Evolutionary conservation across 2,329 filamentous ascomycete species (phyloP), one percentile per base, ranked within the genome.

Genomic region (Neofusicoccum kwambonambiense): DNA sequence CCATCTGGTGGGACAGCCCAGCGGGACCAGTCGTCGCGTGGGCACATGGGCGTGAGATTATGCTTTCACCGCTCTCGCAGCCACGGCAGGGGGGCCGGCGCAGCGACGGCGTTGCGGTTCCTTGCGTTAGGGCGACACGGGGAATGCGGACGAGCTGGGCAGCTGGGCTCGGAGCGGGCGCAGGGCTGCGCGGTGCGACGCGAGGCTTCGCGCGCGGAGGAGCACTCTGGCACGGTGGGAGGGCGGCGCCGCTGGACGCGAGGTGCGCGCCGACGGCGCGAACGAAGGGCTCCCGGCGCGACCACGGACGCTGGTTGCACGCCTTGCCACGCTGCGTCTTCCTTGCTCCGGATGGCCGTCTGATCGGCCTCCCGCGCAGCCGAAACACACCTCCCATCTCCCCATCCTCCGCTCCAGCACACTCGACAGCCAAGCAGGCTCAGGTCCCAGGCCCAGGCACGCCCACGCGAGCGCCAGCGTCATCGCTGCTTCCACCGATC

Each of bases 41-140:
- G 52, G 52, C 51, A 54, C 19, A 42, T 56, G 52, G 52, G 34
- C 12, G 13, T 31, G 52, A 41, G 35, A 56, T 56, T 56, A 56
- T 56, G 37, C 52, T 56, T 60, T 60, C 56, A 60, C 56, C 56
- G 56, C 56, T 60, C 41, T 56, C 52, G 37, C 37, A 5, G 52
- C 52, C 35, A 22, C 42, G 22, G 31, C 62, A 64, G 62, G 62
- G 62, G 42, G 22, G 31, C n/a, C 31, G 45, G 57, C 22, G 39
- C 17, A 13, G 31, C 54, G 27, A 37, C 27, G 27, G 19, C 44
- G 22, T 13, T 6, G 39, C 50, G 62, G 62, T 64, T 64, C 62
- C 62, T 64, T 64, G 51, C 62, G 50, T 57, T 45, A 56, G 50
- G 51, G 51, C 42, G 22, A 50, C 27, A 62, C 34, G 58, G 58